Evolutionary conservation across 768 basidiomycete species (phyloP), one percentile per base, ranked within the genome.

Genomic region (Mycena vulgaris): DNA sequence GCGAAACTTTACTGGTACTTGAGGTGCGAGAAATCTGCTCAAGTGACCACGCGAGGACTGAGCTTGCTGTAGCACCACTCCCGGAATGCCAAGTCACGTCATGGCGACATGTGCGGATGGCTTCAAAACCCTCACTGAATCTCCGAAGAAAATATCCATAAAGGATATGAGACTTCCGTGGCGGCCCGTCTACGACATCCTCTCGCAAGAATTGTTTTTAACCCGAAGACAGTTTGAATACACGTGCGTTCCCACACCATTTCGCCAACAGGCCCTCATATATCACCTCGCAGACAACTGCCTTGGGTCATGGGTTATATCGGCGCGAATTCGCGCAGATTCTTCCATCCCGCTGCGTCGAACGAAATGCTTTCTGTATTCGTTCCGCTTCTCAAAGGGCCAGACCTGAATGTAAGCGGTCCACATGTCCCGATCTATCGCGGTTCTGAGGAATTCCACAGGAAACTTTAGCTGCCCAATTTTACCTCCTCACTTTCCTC

Each of bases 361-460:
- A 90, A 92, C 72, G 93, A 94, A 74, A 97, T 98, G 95, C 88
- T 98, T 33, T 85, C 91, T n/a, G 91, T 88, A 0, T 95, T 97
- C 77, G 82, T 98, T 13, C 95, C 95, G 6, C 83, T 86, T 61
- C 84, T 97, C 37, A 92, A 95, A 74, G 93, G 92, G 35, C 91
- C 89, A 27, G 87, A 87, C 63, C 81, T 95, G 73, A 90, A 94
- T 80, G 93, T 93, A 69, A 78, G 92, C 25, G n/a, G 27, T 35
- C 48, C 59, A 16, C 33, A 61, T 60, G 2, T 28, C 56, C 10
- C 48, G 40, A 51, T 13, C 52, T 51, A 25, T 49, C 28, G 23
- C 33, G 23, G 28, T 33, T n/a, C 53, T 23, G 47, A 61, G 27
- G 25, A 33, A 6, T 63, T 56, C 64, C 65, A 48, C 78, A 94